Evolutionary conservation across 2,329 filamentous ascomycete species (phyloP), one percentile per base, ranked within the genome.

Genomic region (Mariannaea elegans): DNA sequence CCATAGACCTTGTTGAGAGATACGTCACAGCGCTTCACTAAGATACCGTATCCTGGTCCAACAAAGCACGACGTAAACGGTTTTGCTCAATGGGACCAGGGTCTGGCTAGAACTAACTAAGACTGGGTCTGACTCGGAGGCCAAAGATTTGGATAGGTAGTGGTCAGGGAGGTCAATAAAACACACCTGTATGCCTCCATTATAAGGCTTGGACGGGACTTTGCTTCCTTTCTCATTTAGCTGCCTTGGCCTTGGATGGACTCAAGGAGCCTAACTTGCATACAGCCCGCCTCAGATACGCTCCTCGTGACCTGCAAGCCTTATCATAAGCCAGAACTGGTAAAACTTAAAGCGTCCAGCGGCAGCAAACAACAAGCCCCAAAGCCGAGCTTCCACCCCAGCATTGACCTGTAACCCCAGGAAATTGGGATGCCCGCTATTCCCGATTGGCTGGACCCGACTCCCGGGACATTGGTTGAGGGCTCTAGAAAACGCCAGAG

Each of bases 361-460:
- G 38, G 44, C 24, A 45, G 50, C 44, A 55, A 51, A 18, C 46
- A 47, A 56, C 31, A 9, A 44, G 27, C n/a, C 38, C 16, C 27
- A 36, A 16, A 36, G 24, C 24, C 24, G 24, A 9, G 24, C 9
- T 45, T 45, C 41, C 18, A 38, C 50, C 19, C 49, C 50, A 48
- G 44, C 47, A 58, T 31, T 41, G 53, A 42, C 42, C 47, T 36
- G 23, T n/a, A 44, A 53, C 58, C 53, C 53, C 58, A 53, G 53
- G 56, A 61, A 57, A 51, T 50, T 39, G 57, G 18, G 46, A 24
- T 44, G 47, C 23, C 53, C 47, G 24, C 56, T 44, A 44, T 29
- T 51, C 56, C 56, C 56, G 56, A 62, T 60, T 62, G 55, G 59
- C 39, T 46, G 50, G 55, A 62, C 59, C 59, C 56, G 36, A 56